phyloP scores from a whole-genome alignment of 345 rosid genomes.

The Sisymbrium altissimum region DNA sequence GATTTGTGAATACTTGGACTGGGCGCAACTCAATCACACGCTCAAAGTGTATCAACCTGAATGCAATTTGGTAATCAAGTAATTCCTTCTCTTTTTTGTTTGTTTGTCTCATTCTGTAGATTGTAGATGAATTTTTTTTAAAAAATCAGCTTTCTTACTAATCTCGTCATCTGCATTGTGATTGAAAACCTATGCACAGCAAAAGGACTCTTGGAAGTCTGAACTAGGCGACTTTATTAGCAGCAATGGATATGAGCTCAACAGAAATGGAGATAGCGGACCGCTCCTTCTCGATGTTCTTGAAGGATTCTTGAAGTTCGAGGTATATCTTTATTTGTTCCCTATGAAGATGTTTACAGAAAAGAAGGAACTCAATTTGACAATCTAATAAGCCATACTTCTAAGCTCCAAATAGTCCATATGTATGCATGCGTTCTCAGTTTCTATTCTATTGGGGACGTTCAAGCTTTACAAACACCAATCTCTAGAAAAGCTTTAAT shows the following conservation, averaged over 20 bases:
- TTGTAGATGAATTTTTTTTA: too few relatives aligned
- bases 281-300: slow-evolving; percentile 89
- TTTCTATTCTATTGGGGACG: background rate
- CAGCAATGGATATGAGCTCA: slow-evolving; percentile 79
- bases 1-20: slow-evolving; percentile 88
- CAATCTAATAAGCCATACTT: background rate
- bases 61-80: slow-evolving; percentile 90
- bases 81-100: slow-evolving; percentile 21
- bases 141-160: too few relatives aligned
- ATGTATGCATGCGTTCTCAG: background rate
- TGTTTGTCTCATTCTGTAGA: background rate
- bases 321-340: slow-evolving; percentile 41
- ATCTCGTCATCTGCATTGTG: background rate
- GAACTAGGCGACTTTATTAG: slow-evolving; percentile 78
- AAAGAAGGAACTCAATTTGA: background rate
- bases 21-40: slow-evolving; percentile 91
- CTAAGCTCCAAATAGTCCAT: background rate
- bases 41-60: slow-evolving; percentile 90
- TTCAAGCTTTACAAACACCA: slow-evolving; percentile 3
- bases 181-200: slow-evolving; percentile 42
- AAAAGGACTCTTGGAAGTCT: slow-evolving; percentile 86
- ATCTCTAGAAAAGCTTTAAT: background rate
- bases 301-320: slow-evolving; percentile 85
- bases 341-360: background rate
- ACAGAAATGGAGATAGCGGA: slow-evolving; percentile 77